Evolutionary conservation across 768 basidiomycete species (phyloP).

Genomic region (Cystofilobasidium bisporidii): DNA sequence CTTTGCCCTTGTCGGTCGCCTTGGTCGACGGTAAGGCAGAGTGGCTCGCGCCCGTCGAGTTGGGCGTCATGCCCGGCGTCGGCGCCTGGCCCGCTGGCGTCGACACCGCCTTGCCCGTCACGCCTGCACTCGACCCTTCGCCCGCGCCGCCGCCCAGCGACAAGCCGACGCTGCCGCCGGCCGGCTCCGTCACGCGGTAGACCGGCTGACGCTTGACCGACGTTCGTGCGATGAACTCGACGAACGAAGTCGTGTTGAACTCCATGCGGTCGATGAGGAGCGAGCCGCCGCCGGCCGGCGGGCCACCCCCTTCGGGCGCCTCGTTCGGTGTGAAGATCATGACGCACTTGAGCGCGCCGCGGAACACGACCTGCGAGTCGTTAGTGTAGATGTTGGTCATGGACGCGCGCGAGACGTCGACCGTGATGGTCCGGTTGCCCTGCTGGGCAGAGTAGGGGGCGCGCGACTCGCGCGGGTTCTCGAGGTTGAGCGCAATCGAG

Average conservation of each 20-base stretch:
- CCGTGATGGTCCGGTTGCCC: constrained; percentile 17
- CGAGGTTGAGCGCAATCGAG: constrained; percentile 24
- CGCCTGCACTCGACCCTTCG: not conserved
- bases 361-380: constrained; percentile 23
- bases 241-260: constrained; percentile 15
- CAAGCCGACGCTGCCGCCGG: not conserved
- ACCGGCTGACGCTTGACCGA: constrained; percentile 1
- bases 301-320: not conserved
- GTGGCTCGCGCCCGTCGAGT: not conserved
- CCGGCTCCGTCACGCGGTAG: not conserved
- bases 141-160: not conserved
- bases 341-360: constrained; percentile 18
- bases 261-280: constrained; percentile 15
- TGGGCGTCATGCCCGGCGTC: constrained; percentile 25
- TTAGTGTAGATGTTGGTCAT: constrained; percentile 24
- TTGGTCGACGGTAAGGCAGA: not conserved
- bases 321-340: constrained; percentile 15
- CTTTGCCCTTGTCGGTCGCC: constrained; percentile 14
- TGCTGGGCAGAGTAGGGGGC: not conserved
- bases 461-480: constrained; percentile 26
- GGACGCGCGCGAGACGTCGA: constrained; percentile 23
- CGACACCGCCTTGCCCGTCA: not conserved
- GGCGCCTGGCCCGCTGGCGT: constrained; percentile 19
- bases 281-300: not conserved
- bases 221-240: constrained; percentile 19